These are phyloP conservation scores for Mycena haematopus DNA, from an alignment of 768 basidiomycete species.

Conservation along the genomic window DNA sequence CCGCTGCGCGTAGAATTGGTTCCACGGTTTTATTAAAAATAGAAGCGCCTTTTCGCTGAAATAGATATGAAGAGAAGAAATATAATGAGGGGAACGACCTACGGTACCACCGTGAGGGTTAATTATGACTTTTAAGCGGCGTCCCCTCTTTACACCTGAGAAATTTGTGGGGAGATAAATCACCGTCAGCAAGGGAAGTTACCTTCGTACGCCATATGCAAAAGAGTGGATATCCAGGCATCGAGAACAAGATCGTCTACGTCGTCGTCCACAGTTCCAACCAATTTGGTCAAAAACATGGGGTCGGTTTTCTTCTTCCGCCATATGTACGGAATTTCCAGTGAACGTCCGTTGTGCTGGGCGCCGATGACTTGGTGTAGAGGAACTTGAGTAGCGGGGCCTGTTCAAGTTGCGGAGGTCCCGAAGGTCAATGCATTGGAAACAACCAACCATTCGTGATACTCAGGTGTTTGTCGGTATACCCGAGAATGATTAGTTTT, in stretches of 20 bases:
- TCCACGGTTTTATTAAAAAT: constrained; percentile 66
- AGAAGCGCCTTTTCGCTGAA: constrained; percentile 64
- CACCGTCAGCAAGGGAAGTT: constrained; percentile 17
- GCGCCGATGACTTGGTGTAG: constrained; percentile 64
- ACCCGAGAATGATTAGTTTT: constrained; percentile 25
- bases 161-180: constrained; percentile 4
- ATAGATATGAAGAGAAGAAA: constrained; percentile 10
- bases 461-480: constrained; percentile 28
- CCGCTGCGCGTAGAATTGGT: constrained; percentile 74
- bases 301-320: constrained; percentile 48
- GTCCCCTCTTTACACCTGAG: constrained; percentile 52
- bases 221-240: constrained; percentile 62
- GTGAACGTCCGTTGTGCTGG: constrained; percentile 37
- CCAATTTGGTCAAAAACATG: constrained; percentile 48
- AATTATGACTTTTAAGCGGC: constrained; percentile 70
- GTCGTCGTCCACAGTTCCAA: constrained; percentile 49
- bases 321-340: constrained; percentile 60
- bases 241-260: constrained; percentile 41
- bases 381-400: constrained; percentile 38
- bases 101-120: constrained; percentile 86
- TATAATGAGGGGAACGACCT: constrained; percentile 34
- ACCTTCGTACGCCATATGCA: constrained; percentile 72
- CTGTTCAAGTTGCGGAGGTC: background rate
- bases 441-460: constrained; percentile 16
- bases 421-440: background rate